Conservation (phyloP, 2,329 filamentous ascomycete species). For the Fusarium domesticum region DNA sequence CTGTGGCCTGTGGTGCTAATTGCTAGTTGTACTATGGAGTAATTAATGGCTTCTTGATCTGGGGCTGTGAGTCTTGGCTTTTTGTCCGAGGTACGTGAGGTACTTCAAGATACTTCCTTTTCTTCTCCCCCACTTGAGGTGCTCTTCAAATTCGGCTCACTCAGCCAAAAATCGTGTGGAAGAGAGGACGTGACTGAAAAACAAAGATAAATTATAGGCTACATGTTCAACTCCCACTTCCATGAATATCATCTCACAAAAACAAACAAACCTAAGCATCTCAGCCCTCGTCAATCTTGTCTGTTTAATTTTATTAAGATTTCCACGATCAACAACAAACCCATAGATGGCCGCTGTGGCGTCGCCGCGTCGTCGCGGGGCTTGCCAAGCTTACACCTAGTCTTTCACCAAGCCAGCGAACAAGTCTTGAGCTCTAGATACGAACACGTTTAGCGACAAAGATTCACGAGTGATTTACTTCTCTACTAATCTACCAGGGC, state of each 20-base stretch:
- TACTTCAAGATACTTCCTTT: background rate
- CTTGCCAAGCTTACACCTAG: background rate
- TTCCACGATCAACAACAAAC: background rate
- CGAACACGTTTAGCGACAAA: background rate
- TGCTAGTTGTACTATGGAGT: too few relatives aligned
- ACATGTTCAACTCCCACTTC: too few relatives aligned
- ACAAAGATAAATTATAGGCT: too few relatives aligned
- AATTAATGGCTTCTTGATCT: background rate
- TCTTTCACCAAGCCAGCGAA: background rate
- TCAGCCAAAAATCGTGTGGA: too few relatives aligned
- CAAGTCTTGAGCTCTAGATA: too few relatives aligned
- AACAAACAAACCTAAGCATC: too few relatives aligned
- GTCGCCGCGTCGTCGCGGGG: background rate
- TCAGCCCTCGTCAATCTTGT: background rate
- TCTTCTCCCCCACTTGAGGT: too few relatives aligned
- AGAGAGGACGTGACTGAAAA: too few relatives aligned
- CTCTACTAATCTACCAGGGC: background rate
- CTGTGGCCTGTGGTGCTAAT: too few relatives aligned
- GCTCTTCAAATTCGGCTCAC: too few relatives aligned
- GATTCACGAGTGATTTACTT: background rate
- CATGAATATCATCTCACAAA: too few relatives aligned
- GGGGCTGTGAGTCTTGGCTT: background rate
- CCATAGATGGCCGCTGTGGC: background rate
- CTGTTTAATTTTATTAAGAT: background rate
- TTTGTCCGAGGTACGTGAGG: background rate